Evolutionary conservation across 768 basidiomycete genomes (phyloP).

Genomic region (Paxillus involutus): DNA sequence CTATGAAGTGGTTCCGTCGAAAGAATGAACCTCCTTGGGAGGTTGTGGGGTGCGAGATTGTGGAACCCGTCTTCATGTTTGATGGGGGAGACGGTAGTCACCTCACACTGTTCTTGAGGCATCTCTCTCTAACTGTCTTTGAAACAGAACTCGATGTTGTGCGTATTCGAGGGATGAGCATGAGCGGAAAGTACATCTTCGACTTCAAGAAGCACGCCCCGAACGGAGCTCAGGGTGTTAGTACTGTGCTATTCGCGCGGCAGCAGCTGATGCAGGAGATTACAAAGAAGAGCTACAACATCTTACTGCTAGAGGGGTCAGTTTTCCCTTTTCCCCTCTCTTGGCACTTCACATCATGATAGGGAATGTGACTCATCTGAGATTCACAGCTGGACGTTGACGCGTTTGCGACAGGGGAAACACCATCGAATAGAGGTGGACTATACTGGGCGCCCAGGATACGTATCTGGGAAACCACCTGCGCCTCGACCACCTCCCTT

Average conservation of each 20-base stretch:
- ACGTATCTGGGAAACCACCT: constrained; percentile 48
- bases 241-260: constrained; percentile 61
- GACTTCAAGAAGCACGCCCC: constrained; percentile 49
- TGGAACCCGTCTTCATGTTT: constrained; percentile 66
- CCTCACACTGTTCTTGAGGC: constrained; percentile 6
- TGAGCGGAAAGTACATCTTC: constrained; percentile 63
- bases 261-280: constrained; percentile 61
- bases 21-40: constrained; percentile 68
- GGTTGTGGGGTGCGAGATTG: constrained; percentile 64
- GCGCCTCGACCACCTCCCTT: constrained; percentile 58
- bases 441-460: constrained; percentile 69
- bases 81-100: constrained; percentile 54
- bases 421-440: constrained; percentile 65
- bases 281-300: constrained; percentile 56
- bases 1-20: constrained; percentile 47
- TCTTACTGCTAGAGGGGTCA: constrained; percentile 68
- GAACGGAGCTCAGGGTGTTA: constrained; percentile 45
- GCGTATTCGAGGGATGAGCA: constrained; percentile 51
- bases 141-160: constrained; percentile 57
- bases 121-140: constrained; percentile 4
- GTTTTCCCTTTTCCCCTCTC: constrained; percentile 6
- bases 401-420: constrained; percentile 61
- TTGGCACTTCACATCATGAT: neutral
- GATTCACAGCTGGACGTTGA: constrained; percentile 60
- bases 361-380: neutral